phyloP scores from a whole-genome alignment of 805 yeast species.

The Suhomyces sp. region DNA sequence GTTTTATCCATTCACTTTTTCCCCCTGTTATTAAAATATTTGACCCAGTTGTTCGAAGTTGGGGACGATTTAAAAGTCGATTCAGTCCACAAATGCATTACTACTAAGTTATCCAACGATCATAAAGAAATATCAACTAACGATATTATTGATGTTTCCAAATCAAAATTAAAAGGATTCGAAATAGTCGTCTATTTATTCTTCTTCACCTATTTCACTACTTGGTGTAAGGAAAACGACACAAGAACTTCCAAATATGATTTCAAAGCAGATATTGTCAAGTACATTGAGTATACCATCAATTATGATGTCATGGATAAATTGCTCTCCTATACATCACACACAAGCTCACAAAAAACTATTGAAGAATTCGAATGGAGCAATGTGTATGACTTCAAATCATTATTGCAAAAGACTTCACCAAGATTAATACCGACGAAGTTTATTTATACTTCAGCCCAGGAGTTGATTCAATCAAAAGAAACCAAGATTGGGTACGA shows the following conservation, averaged over 20 bases:
- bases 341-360: constrained; percentile 42
- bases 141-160: constrained; percentile 31
- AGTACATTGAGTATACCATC: constrained; percentile 58
- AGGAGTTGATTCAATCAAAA: constrained; percentile 27
- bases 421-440: constrained; percentile 57
- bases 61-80: constrained; percentile 32
- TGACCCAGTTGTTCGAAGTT: constrained; percentile 44
- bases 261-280: constrained; percentile 55
- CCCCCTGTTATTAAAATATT: constrained; percentile 54
- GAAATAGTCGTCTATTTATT: constrained; percentile 47
- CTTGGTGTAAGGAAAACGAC: constrained; percentile 61
- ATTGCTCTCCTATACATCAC: constrained; percentile 59
- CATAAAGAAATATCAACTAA: constrained; percentile 18
- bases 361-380: constrained; percentile 39
- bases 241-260: constrained; percentile 46
- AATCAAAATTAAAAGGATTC: constrained; percentile 30
- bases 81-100: constrained; percentile 40
- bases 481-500: constrained; percentile 25
- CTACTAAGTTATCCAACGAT: constrained; percentile 29
- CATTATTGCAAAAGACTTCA: constrained; percentile 62
- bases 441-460: constrained; percentile 49
- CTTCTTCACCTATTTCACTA: constrained; percentile 57
- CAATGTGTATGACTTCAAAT: constrained; percentile 62
- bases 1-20: constrained; percentile 60
- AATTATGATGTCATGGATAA: constrained; percentile 72